These are phyloP conservation scores for Hericium alpestre DNA, from an alignment of 768 basidiomycete species.

Conservation along the genomic window DNA sequence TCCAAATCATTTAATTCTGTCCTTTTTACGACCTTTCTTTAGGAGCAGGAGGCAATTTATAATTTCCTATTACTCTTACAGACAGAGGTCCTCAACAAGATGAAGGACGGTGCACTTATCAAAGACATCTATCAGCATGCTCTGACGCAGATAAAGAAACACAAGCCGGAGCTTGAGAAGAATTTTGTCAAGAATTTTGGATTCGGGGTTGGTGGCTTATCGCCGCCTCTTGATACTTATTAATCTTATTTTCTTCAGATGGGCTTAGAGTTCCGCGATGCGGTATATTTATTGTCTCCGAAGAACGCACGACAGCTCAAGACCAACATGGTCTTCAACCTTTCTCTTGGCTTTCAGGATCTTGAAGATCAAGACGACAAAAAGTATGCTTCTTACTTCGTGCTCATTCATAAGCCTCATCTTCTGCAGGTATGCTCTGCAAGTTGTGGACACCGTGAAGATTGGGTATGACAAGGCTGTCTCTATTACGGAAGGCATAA, in stretches of 20 bases:
- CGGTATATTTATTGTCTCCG: constrained; percentile 66
- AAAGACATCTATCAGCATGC: constrained; percentile 81
- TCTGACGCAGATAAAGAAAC: constrained; percentile 56
- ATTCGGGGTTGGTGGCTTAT: constrained; percentile 55
- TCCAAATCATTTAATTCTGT: background rate
- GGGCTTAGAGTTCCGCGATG: constrained; percentile 92
- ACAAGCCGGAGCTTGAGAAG: constrained; percentile 74
- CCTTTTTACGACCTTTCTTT: constrained; percentile 1
- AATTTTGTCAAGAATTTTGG: constrained; percentile 84
- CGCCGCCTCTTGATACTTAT: background rate
- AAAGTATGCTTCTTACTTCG: constrained; percentile 36
- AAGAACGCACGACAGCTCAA: constrained; percentile 69
- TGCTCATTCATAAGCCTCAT: background rate
- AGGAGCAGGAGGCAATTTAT: constrained; percentile 93
- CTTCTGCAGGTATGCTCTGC: constrained; percentile 64
- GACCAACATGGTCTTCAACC: constrained; percentile 76
- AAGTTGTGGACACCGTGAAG: constrained; percentile 81
- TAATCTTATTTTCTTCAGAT: constrained; percentile 38
- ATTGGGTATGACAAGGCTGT: constrained; percentile 55
- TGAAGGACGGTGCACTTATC: constrained; percentile 68
- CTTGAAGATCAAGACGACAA: constrained; percentile 67
- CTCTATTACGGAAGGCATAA: constrained; percentile 76
- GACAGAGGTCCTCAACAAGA: constrained; percentile 55
- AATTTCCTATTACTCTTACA: constrained; percentile 70
- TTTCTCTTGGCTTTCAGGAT: constrained; percentile 79